Evolutionary conservation across 1,139 yeast genomes (phyloP), one percentile per base, ranked within the genome.

Genomic region (Yarrowia galli): DNA sequence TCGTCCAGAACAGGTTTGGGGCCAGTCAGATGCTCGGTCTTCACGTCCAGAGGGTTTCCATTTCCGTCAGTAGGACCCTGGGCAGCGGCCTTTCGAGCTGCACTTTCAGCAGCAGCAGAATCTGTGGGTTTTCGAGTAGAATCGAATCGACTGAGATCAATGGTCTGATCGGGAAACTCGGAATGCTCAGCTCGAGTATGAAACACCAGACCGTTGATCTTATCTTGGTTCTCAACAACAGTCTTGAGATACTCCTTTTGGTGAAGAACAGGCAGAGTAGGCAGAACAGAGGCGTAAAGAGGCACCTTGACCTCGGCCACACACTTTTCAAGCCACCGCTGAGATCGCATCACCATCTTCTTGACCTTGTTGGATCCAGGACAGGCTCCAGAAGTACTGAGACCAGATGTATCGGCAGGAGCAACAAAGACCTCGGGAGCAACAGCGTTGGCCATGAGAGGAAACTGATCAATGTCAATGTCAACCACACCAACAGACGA

Each of bases 401-500:
- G 40, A 10, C 51, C 72, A 4, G 81, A 79, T 22, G 73, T 60
- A 70, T 79, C 82, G 1, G 77, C 76, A 7, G 75, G 75, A 3
- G 76, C 72, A 0, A 78, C 68, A 40, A 78, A 72, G 32, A 76
- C 53, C 56, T 78, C 80, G 5, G 80, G 77, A 35, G 69, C 61
- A 64, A 77, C 65, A 53, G 69, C 69, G 16, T 56, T 67, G 18
- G 73, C 73, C 66, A 77, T 69, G 67, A 70, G 68, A 65, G 69
- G 65, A 69, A 70, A 76, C n/a, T 70, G 71, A 3, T 69, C 68
- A 18, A 80, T 60, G 2, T 75, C 71, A 67, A 78, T 69, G 35
- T 74, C 72, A 38, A 75, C 73, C 64, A 76, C 71, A 18, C 83
- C 83, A 65, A 79, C 82, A 12, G 75, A 69, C 0, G 83, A 79